A percentile compares a stretch with the other conserved stretches of the same genome.
Evolutionary conservation across 306 rosid genomes (phyloP).

Genomic region (Bauhinia variegata): DNA sequence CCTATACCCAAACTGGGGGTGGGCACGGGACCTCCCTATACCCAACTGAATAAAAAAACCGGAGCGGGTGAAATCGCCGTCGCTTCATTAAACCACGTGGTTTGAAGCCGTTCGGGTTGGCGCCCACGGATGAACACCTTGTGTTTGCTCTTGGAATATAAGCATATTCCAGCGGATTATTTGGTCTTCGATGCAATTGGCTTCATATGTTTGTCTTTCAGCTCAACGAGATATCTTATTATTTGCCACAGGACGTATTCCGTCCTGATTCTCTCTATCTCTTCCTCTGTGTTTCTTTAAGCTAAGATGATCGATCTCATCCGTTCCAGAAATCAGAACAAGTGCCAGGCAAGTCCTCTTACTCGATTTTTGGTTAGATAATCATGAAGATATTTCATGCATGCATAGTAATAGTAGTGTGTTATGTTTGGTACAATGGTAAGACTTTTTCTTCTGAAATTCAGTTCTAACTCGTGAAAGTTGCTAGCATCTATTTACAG

Average conservation of each 20-base stretch:
- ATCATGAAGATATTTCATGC: background rate
- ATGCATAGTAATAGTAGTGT: background rate
- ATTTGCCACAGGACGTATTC: slow-evolving; percentile 3
- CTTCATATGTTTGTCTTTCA: background rate
- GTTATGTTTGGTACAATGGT: too few species aligned
- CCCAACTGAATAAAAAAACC: too few species aligned
- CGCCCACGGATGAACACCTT: background rate
- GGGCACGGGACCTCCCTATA: too few species aligned
- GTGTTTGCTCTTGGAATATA: slow-evolving; percentile 2
- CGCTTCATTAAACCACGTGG: background rate
- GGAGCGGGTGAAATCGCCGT: too few species aligned
- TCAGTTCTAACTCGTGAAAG: background rate
- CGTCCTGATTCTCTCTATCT: slow-evolving; percentile 1
- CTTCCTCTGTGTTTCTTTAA: background rate
- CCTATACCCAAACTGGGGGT: too few species aligned
- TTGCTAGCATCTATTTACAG: background rate
- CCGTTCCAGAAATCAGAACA: slow-evolving; percentile 5
- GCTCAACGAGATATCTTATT: slow-evolving; percentile 10
- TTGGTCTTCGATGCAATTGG: slow-evolving; percentile 1
- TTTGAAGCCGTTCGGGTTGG: background rate
- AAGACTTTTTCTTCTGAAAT: background rate
- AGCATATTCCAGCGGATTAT: slow-evolving; percentile 54
- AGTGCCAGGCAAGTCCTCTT: slow-evolving; percentile 38
- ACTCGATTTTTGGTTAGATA: background rate
- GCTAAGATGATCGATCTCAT: background rate